Conservation (phyloP, 2,329 filamentous ascomycete genomes). For the Ceratocystis destructans region DNA sequence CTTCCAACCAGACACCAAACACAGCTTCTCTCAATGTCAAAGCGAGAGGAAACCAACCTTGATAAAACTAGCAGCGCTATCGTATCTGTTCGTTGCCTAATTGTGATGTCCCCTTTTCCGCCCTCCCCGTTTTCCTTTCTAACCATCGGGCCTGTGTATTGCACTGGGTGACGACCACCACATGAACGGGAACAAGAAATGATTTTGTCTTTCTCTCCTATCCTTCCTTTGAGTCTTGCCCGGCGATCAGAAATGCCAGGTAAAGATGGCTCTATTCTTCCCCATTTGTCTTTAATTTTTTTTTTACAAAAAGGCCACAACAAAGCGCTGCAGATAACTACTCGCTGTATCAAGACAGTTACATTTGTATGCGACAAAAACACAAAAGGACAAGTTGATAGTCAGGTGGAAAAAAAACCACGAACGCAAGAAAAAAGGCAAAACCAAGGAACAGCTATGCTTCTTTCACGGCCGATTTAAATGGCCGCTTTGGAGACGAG, state of each 20-base stretch:
- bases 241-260: background rate
- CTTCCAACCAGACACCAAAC: background rate
- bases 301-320: background rate
- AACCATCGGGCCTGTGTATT: background rate
- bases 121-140: background rate
- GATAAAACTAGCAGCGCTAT: slow-evolving; percentile 6
- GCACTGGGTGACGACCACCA: background rate
- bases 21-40: background rate
- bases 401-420: background rate
- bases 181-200: background rate
- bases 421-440: background rate
- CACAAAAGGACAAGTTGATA: background rate
- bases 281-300: background rate
- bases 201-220: background rate
- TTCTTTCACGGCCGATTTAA: background rate
- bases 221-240: background rate
- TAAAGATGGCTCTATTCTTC: too few relatives aligned
- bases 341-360: too few relatives aligned
- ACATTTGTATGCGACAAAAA: background rate
- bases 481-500: background rate
- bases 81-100: slow-evolving; percentile 3
- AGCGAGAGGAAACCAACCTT: background rate
- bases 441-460: background rate
- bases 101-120: background rate
- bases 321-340: background rate